phyloP scores from a whole-genome alignment of 2,329 filamentous ascomycete species.

The Didymella exigua region DNA sequence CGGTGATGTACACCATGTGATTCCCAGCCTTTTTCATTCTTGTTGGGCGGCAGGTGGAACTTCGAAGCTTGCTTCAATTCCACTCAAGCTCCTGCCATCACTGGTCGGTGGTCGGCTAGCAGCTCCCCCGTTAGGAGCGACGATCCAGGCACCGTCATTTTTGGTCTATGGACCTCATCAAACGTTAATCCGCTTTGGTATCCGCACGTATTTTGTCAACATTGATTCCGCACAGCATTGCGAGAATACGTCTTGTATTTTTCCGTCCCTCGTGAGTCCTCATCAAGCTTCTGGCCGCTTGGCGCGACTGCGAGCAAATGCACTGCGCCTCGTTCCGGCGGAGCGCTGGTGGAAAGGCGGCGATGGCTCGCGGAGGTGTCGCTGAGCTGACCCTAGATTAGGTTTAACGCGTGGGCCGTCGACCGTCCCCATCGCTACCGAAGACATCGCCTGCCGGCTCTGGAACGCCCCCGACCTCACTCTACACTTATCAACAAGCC shows the following conservation, averaged over 20 bases:
- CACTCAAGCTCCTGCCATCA: neutral
- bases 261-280: conserved; percentile 10
- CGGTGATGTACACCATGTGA: neutral
- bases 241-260: neutral
- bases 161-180: conserved; percentile 9
- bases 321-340: conserved; percentile 19
- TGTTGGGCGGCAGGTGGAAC: conserved; percentile 6
- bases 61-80: too few species aligned
- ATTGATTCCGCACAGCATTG: conserved; percentile 17
- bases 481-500: conserved; percentile 21
- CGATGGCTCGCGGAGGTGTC: conserved; percentile 20
- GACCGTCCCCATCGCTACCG: conserved; percentile 21
- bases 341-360: conserved; percentile 21
- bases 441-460: conserved; percentile 26
- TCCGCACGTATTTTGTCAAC: neutral
- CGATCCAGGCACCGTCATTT: conserved; percentile 10
- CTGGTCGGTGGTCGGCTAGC: conserved; percentile 5
- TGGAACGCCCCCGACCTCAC: conserved; percentile 27
- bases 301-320: conserved; percentile 13
- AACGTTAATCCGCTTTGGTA: neutral
- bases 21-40: conserved; percentile 9
- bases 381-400: conserved; percentile 18
- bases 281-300: neutral
- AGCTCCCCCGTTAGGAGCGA: conserved; percentile 1
- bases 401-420: conserved; percentile 24